Evolutionary conservation across 495 filamentous ascomycete species (phyloP), one percentile per base, ranked within the genome.

Genomic region (Penicillium ochrochloron): DNA sequence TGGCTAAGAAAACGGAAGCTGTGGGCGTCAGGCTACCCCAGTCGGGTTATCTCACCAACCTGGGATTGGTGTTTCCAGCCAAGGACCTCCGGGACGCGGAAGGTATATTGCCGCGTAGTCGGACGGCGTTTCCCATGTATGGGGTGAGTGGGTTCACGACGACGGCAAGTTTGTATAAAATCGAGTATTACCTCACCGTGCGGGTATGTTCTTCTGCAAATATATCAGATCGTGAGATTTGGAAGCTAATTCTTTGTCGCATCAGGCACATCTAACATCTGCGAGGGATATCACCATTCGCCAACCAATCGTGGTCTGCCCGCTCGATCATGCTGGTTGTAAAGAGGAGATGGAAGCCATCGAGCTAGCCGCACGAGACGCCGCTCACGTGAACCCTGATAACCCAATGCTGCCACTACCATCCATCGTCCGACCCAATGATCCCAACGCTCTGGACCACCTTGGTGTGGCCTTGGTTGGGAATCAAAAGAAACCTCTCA

Each of bases 331-430:
- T 68, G 91, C 94, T 61, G 92, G 90, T 14, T 98, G 95, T 80
- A 97, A 96, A 72, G 93, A 97, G 68, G 96, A 99, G 79, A 96
- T 99, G 91, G 93, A 97, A 70, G 92, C 93, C 9, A 98, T 98
- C 64, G 92, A 97, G 70, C 90, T 95, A 75, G 92, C 96, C 0
- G 95, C 95, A 2, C 93, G 93, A 74, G 94, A 98, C 62, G 94
- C 95, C 7, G 88, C 90, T 25, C 87, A 90, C 62, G 87, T 99
- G 51, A 91, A 92, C 67, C 88, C 89, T 0, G 91, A 94, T 54
- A 97, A 97, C 63, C 95, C 93, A 0, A 90, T 92, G 86, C 76
- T 97, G 12, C 93, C 95, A 3, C 86, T 93, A 7, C 87, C 88
- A 56, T 86, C 85, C 19, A 97, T 99, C 63, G 86, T 97, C 50